Base-by-base conservation (phyloP, 441 rosid genomes). In the Melastoma candidum region DNA sequence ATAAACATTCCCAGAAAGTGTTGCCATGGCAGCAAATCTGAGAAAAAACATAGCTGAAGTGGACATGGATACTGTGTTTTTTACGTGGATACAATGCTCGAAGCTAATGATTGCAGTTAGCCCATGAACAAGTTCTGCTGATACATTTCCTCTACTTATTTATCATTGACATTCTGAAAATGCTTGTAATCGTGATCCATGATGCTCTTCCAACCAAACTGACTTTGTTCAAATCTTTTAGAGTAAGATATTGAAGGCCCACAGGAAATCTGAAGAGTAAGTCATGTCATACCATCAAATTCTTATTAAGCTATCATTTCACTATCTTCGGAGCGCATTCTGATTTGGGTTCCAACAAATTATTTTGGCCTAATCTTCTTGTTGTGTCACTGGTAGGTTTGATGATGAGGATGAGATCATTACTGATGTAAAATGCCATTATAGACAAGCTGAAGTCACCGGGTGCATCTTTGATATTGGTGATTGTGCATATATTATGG, bases 401-500 rank as follows among this genome's bases (percentile, higher is more conserved):
- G 86, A 85, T 64, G 86, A 75, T 41, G 86, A 93, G 73, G 93
- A 88, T 70, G 73, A 73, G 75, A 73, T 88, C 65, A 68, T 84
- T 56, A 71, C 79, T 72, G 80, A 88, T 61, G 98, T 84, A 73
- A 81, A 81, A 80, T 81, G 90, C 63, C 98, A 88, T 76, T 88
- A 86, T 61, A 58, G 61, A 58, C 90, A 77, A 68, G 98, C 95
- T 73, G 66, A 68, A 54, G 62, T 93, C 56, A 70, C 57, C 17
- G 80, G 77, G 26, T 67, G 69, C 63, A 68, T 69, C 52, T 75
- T 79, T 57, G 68, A 58, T 73, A 74, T 88, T 57, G 95, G 88
- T 55, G 98, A 88, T 66, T 93, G 84, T 74, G 95, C 75, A 53
- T 71, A 53, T 68, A 56, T 86, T 61, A 70, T 71, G 95, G 98